These are phyloP conservation scores for Poa annua DNA, from an alignment of 176 grass and related monocot species.

Conservation along the genomic window DNA sequence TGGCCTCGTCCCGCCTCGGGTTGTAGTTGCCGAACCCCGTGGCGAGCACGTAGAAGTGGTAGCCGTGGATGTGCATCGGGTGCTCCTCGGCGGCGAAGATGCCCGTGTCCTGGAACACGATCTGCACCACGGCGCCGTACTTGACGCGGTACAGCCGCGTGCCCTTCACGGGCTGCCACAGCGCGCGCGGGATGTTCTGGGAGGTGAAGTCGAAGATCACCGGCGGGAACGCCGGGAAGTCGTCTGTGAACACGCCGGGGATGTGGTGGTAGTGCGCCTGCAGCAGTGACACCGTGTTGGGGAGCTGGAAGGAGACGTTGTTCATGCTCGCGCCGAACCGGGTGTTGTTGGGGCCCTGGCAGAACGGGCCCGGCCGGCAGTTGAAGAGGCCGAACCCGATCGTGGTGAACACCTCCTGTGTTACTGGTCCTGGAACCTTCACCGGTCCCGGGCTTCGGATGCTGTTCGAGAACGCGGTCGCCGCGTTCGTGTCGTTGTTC, in stretches of 20 bases:
- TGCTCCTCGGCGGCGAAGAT: constrained; percentile 77
- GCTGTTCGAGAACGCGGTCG: constrained; percentile 56
- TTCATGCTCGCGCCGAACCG: constrained; percentile 85
- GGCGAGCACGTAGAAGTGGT: constrained; percentile 90
- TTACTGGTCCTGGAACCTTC: constrained; percentile 69
- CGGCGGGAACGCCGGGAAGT: constrained; percentile 76
- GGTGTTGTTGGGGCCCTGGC: constrained; percentile 73
- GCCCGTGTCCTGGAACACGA: constrained; percentile 86
- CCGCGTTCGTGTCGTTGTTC: constrained; percentile 76
- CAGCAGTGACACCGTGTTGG: constrained; percentile 56
- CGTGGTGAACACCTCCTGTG: constrained; percentile 66
- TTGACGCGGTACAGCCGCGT: constrained; percentile 61
- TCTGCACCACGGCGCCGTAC: constrained; percentile 77
- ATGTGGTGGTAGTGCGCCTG: constrained; percentile 70
- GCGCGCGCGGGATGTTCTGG: constrained; percentile 62
- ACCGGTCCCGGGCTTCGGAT: constrained; percentile 61
- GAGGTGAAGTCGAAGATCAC: constrained; percentile 78
- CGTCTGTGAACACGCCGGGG: constrained; percentile 71
- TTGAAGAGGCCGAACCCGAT: constrained; percentile 69
- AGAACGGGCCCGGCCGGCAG: constrained; percentile 56
- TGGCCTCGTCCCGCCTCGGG: constrained; percentile 54
- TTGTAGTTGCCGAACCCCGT: constrained; percentile 86
- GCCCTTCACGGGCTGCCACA: constrained; percentile 64
- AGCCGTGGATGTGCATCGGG: constrained; percentile 94
- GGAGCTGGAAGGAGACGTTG: constrained; percentile 86